Conservation (phyloP, 306 rosid genomes). For the Prunus salicina region DNA sequence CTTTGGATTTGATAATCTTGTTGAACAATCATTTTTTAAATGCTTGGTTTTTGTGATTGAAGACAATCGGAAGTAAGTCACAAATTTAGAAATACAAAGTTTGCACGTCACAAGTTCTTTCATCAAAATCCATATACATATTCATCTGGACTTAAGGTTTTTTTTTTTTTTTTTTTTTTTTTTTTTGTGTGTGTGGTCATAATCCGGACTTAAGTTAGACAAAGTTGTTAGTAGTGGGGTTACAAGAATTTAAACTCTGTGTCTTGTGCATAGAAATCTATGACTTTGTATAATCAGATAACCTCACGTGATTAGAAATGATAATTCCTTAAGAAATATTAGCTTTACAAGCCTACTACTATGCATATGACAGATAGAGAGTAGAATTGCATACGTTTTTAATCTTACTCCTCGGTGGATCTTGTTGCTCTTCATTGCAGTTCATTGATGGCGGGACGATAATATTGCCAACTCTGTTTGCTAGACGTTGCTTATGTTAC, state of each 20-base stretch:
- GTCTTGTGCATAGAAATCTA: neutral
- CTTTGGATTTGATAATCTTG: no score
- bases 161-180: no score
- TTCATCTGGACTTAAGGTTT: neutral
- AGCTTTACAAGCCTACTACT: neutral
- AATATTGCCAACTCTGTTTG: conserved; percentile 71
- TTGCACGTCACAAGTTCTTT: neutral
- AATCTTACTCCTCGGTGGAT: neutral
- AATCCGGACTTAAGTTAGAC: neutral
- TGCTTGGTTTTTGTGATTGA: no score
- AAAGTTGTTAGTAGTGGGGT: neutral
- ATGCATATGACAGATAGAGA: neutral
- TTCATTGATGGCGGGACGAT: conserved; percentile 73
- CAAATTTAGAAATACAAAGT: conserved; percentile 9
- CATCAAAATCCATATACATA: conserved; percentile 16
- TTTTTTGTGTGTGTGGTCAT: no score
- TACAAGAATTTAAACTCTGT: no score
- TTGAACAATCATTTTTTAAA: no score
- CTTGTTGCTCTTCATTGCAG: conserved; percentile 39
- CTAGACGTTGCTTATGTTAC: conserved; percentile 85
- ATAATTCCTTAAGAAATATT: neutral
- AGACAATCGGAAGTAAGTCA: conserved; percentile 48
- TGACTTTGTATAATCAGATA: neutral
- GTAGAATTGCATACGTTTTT: neutral
- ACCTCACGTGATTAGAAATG: neutral